These are phyloP conservation scores for Yamadazyma kanchanaburiensis DNA, from an alignment of 1,139 yeast genomes.

Conservation along the genomic window DNA sequence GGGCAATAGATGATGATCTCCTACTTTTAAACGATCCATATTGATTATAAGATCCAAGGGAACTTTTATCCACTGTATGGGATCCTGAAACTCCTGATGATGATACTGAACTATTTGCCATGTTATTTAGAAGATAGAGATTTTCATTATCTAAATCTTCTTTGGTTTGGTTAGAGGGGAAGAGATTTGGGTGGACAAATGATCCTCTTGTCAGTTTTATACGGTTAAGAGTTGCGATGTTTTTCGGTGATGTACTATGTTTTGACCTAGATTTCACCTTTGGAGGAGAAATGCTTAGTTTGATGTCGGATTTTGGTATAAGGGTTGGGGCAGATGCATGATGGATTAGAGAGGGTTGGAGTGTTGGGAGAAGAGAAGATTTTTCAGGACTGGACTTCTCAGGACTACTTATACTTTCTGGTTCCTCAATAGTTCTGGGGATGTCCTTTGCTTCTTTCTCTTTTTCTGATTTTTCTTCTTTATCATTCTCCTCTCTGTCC, in stretches of 20 bases:
- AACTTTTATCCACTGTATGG: conserved; percentile 9
- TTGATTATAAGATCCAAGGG: conserved; percentile 10
- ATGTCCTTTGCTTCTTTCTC: not conserved
- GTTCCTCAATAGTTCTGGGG: not conserved
- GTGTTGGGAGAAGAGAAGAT: too few relatives aligned
- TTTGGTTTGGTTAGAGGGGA: conserved; percentile 3
- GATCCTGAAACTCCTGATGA: conserved; percentile 9
- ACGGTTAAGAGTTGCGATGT: conserved; percentile 6
- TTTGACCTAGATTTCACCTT: conserved; percentile 3
- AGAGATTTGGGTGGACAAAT: conserved; percentile 1
- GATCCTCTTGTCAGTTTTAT: conserved; percentile 9
- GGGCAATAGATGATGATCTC: conserved; percentile 19
- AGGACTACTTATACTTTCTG: too few relatives aligned
- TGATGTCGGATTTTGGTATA: conserved; percentile 2
- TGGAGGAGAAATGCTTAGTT: conserved; percentile 5
- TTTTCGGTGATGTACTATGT: conserved; percentile 9
- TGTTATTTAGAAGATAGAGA: conserved; percentile 35
- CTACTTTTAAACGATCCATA: conserved; percentile 20
- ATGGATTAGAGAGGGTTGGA: too few relatives aligned
- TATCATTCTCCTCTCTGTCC: conserved; percentile 6
- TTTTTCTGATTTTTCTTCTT: not conserved
- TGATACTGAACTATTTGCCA: conserved; percentile 16
- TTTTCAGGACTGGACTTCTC: too few relatives aligned
- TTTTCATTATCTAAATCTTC: conserved; percentile 39
- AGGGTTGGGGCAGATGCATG: conserved; percentile 5